phyloP scores from a whole-genome alignment of 2,329 filamentous ascomycete species.

The Calonectria fujianensis region DNA sequence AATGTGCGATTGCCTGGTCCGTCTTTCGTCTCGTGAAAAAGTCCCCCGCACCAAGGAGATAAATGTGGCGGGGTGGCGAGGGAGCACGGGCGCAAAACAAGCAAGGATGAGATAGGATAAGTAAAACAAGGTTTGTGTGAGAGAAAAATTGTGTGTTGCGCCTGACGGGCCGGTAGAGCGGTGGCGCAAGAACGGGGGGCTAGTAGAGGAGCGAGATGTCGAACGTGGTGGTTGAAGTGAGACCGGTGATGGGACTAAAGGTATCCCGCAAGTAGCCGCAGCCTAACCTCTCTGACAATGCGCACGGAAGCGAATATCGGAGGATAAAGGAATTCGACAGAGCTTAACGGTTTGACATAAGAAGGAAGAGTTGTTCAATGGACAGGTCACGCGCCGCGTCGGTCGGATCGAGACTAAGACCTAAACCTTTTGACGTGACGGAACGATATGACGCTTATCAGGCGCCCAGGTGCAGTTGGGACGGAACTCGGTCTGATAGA shows the following conservation, averaged over 20 bases:
- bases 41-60: conserved; percentile 30
- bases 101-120: conserved; percentile 15
- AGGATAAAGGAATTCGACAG: neutral
- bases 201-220: neutral
- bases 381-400: conserved; percentile 33
- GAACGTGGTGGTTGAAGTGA: conserved; percentile 5
- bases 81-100: conserved; percentile 32
- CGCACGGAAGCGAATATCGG: neutral
- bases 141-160: conserved; percentile 9
- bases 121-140: conserved; percentile 22
- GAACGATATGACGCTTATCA: conserved; percentile 54
- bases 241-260: no score
- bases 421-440: conserved; percentile 23
- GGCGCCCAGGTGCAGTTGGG: conserved; percentile 40
- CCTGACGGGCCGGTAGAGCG: neutral
- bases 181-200: neutral
- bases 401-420: conserved; percentile 38
- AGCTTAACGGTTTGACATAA: neutral
- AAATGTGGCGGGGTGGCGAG: conserved; percentile 37
- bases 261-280: conserved; percentile 8
- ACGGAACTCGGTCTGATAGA: conserved; percentile 32
- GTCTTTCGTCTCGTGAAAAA: conserved; percentile 11
- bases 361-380: conserved; percentile 1
- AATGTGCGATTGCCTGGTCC: conserved; percentile 7
- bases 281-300: neutral